These are phyloP conservation scores for Mycena amicta DNA, from an alignment of 768 basidiomycete genomes.

Conservation along the genomic window DNA sequence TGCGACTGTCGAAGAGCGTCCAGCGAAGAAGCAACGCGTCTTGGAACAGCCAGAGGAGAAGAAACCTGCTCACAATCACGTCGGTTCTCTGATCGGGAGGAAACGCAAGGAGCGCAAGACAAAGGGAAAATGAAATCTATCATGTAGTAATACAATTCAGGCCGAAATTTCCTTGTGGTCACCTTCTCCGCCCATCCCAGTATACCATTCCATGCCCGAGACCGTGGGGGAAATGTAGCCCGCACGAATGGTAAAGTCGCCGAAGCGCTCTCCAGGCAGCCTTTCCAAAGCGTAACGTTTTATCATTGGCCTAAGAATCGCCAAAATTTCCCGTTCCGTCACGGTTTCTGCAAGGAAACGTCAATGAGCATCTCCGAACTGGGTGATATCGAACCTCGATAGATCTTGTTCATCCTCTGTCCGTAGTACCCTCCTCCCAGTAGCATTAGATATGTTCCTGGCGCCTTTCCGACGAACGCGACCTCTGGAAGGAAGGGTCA, in stretches of 20 bases:
- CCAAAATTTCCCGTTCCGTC: constrained; percentile 88
- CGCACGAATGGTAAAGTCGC: constrained; percentile 91
- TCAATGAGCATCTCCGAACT: too few relatives aligned
- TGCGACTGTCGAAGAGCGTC: not conserved
- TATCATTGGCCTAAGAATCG: constrained; percentile 91
- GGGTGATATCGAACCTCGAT: constrained; percentile 78
- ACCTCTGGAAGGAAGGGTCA: constrained; percentile 61
- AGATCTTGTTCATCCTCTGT: constrained; percentile 94
- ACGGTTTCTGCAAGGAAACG: constrained; percentile 64
- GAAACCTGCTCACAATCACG: constrained; percentile 37
- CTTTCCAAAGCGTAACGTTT: constrained; percentile 89
- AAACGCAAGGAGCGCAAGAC: constrained; percentile 73
- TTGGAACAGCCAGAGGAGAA: constrained; percentile 23
- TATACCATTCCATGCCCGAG: constrained; percentile 86
- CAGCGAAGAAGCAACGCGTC: constrained; percentile 35
- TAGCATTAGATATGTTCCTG: constrained; percentile 89
- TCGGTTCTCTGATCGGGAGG: constrained; percentile 78
- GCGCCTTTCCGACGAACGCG: constrained; percentile 96
- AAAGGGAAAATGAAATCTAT: constrained; percentile 24
- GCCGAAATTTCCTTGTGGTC: constrained; percentile 41
- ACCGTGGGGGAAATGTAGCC: constrained; percentile 89
- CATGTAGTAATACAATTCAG: constrained; percentile 1
- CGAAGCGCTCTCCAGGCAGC: constrained; percentile 86
- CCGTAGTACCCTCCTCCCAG: constrained; percentile 96
- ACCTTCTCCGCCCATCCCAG: constrained; percentile 79